Evolutionary conservation across 2,329 filamentous ascomycete genomes (phyloP), one percentile per base, ranked within the genome.

Genomic region (Whalleya microplaca): DNA sequence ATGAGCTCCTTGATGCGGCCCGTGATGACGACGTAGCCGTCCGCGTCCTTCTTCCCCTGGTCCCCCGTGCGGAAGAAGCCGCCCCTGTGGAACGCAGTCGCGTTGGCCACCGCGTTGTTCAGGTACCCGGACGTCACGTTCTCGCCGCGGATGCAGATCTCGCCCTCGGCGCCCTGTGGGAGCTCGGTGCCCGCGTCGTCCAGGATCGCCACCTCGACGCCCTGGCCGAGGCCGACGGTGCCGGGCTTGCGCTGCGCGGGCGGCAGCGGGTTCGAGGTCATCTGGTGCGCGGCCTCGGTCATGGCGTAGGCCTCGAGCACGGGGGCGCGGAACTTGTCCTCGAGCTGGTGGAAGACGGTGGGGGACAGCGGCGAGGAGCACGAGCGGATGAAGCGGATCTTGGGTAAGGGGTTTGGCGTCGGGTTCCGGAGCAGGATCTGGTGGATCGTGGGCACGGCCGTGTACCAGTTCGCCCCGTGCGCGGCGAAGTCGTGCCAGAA

Each of bases 1-100:
- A 96, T 96, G 50, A 96, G 80, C 75, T 96, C 92, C 80, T 96
- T 96, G 76, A 96, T 96, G 51, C 92, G 83, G n/a, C 92, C 92
- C 0, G 92, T 96, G 74, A 96, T 94, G 69, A 90, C 82, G 10
- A 96, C 78, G 70, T 95, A 96, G 57, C 91, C 90, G 64, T 95
- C 90, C 55, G 84, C 76, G 67, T 96, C 91, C 71, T 85, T 82
- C 75, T 89, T 90, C 48, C 92, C 92, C 73, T 96, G 91, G 70
- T 96, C 92, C 5, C 92, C 92, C 0, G 92, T 96, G 65, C 91
- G 84, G 83, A 96, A 96, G 78, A 91, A 96, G 9, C 90, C 89
- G n/a, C 80, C 79, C 62, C 83, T 79, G 23, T 89, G 89, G 74
- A 91, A 95, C 0, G 89, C 86, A 7, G 86, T 81, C 27, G 82